Evolutionary conservation across 2,329 filamentous ascomycete species (phyloP).

Genomic region (Nemania sp.): DNA sequence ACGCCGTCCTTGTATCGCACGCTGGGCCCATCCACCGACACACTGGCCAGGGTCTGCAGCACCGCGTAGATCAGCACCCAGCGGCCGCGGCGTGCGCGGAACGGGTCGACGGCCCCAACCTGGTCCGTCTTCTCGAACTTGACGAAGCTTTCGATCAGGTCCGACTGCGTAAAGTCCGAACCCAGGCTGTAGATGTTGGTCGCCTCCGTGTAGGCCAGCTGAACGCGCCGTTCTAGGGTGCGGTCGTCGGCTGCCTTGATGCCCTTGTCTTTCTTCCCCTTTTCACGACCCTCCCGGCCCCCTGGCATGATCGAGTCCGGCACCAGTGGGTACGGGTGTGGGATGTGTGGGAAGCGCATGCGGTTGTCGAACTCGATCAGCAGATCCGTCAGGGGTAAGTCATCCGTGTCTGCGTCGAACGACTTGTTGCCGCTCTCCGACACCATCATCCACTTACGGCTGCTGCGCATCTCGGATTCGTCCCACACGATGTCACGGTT

Average conservation of each 20-base stretch:
- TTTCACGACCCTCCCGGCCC: slow-evolving; percentile 20
- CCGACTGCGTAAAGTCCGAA: slow-evolving; percentile 55
- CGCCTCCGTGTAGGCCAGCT: slow-evolving; percentile 61
- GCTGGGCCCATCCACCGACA: slow-evolving; percentile 60
- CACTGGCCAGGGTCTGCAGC: slow-evolving; percentile 61
- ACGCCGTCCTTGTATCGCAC: slow-evolving; percentile 56
- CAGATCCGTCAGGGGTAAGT: slow-evolving; percentile 68
- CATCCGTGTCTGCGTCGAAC: slow-evolving; percentile 54
- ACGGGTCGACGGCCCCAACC: slow-evolving; percentile 55
- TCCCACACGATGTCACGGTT: slow-evolving; percentile 70
- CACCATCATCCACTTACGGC: slow-evolving; percentile 67
- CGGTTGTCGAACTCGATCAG: slow-evolving; percentile 67
- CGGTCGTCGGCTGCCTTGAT: slow-evolving; percentile 29
- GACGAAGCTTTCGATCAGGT: slow-evolving; percentile 58
- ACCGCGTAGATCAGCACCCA: slow-evolving; percentile 66
- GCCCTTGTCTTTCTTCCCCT: slow-evolving; percentile 37
- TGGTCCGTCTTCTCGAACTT: slow-evolving; percentile 60
- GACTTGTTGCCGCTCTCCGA: slow-evolving; percentile 48
- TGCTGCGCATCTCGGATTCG: slow-evolving; percentile 60
- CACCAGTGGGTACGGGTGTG: slow-evolving; percentile 67
- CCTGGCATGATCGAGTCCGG: slow-evolving; percentile 53
- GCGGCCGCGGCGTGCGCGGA: slow-evolving; percentile 58
- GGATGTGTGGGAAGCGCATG: slow-evolving; percentile 65
- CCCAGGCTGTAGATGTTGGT: slow-evolving; percentile 62
- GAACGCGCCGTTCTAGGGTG: slow-evolving; percentile 52